Base-by-base conservation (phyloP, 805 yeast genomes). In the Saccharomycopsis selenospora region DNA sequence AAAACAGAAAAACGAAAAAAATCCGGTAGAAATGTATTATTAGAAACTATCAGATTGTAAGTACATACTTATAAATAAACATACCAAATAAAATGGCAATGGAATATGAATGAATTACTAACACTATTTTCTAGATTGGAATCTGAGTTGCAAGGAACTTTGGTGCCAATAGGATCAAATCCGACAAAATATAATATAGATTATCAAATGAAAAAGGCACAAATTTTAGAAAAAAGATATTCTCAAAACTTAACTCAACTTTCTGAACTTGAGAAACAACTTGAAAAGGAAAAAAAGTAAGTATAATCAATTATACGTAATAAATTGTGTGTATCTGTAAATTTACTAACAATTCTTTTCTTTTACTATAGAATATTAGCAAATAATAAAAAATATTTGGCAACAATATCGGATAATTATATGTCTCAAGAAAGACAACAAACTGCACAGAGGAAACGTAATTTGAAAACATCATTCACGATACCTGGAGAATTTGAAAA, bases 101-200 rank as follows among this genome's bases (percentile, higher is more conserved):
- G 11, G 22, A 13, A 17, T 26, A 26, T 24, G 27, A 10, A 24
- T 22, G 27, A 10, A 40, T 22, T 40, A 6, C 24, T 10, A n/a
- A 40, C n/a, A n/a, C 6, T 40, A 24, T 40, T n/a, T 14, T 40
- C 33, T 28, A 33, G 38, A 14, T 27, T 51, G 23, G 30, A 26
- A n/a, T 17, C 30, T 13, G 52, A 51, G 26, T 17, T 51, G 8
- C 17, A 25, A 8, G 55, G 46, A 10, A 43, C 42, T 2, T 33
- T 51, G 14, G 55, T 51, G 22, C 55, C 55, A 14, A 23, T 5
- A 11, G 55, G 55, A 13, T 48, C 42, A 14, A 45, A 38, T 17
- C 28, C 27, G 13, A 23, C 30, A 23, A 42, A 45, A 14, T 51
- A 47, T 24, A 48, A 43, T 36, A 20, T 48, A 6, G 55, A 48